Percentiles rank a stretch among this genome's conserved stretches.
These are phyloP conservation scores for Erodium maritimum DNA, from an alignment of 345 rosid genomes.

Conservation along the genomic window DNA sequence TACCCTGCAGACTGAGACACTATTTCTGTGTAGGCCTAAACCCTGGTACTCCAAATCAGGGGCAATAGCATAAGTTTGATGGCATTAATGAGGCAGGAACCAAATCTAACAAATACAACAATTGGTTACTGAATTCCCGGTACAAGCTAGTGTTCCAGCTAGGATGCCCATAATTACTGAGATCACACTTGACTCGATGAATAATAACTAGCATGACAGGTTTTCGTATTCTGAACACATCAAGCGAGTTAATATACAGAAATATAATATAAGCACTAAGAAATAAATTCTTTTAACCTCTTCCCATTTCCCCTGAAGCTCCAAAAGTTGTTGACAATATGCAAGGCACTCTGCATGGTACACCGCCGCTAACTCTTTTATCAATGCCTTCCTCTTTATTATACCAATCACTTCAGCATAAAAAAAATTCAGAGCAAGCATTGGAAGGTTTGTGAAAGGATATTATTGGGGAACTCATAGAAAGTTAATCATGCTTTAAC, in stretches of 20 bases:
- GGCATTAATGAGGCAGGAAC: not conserved
- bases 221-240: not conserved
- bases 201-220: not conserved
- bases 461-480: not conserved
- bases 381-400: conserved; percentile 84
- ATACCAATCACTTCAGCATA: conserved; percentile 69
- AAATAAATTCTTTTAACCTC: conserved; percentile 38
- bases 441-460: too few relatives aligned
- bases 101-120: not conserved
- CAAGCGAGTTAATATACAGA: not conserved
- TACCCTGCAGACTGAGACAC: not conserved
- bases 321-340: conserved; percentile 69
- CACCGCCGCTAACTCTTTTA: conserved; percentile 78
- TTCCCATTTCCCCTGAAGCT: conserved; percentile 61
- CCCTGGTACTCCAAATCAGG: not conserved
- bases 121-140: too few relatives aligned
- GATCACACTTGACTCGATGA: not conserved
- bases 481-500: not conserved
- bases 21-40: not conserved
- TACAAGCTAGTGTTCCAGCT: too few relatives aligned
- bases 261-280: not conserved
- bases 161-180: too few relatives aligned
- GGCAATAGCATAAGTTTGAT: not conserved
- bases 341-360: conserved; percentile 77
- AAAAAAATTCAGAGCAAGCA: not conserved